phyloP scores from a whole-genome alignment of 164 flowering plant genomes.

The Chloranthus sessilifolius region DNA sequence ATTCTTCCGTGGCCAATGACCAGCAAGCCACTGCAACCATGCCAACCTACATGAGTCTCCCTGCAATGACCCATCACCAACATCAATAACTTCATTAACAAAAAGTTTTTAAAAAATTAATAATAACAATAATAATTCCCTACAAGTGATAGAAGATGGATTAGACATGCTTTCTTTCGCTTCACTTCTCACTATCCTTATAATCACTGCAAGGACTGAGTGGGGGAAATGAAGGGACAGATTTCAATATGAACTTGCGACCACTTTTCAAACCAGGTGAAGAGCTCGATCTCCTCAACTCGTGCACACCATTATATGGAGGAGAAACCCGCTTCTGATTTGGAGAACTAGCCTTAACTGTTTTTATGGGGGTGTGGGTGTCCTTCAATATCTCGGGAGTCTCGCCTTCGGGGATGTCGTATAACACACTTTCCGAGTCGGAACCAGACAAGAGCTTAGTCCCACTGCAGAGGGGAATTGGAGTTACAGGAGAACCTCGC shows the following conservation, averaged over 20 bases:
- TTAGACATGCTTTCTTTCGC: background rate
- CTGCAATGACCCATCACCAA: no score
- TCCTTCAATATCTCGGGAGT: slow-evolving; percentile 55
- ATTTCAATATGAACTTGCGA: slow-evolving; percentile 60
- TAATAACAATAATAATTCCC: no score
- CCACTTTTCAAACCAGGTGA: slow-evolving; percentile 47
- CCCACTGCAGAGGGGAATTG: slow-evolving; percentile 23
- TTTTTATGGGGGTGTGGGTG: slow-evolving; percentile 26
- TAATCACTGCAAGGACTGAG: slow-evolving; percentile 56
- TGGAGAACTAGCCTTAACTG: slow-evolving; percentile 62
- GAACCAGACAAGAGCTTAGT: slow-evolving; percentile 16
- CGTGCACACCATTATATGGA: slow-evolving; percentile 34
- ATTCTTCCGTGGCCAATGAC: no score
- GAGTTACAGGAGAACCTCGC: slow-evolving; percentile 45
- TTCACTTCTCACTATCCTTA: slow-evolving; percentile 24
- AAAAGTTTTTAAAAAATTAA: no score
- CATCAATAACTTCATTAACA: no score
- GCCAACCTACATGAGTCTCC: no score
- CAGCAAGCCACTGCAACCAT: no score
- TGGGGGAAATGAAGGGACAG: slow-evolving; percentile 63
- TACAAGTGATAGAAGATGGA: background rate
- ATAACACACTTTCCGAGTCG: slow-evolving; percentile 23
- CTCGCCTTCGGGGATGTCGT: slow-evolving; percentile 39
- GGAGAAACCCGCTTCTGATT: slow-evolving; percentile 68
- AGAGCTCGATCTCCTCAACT: slow-evolving; percentile 35